phyloP scores from a whole-genome alignment of 495 filamentous ascomycete genomes.

The Jackrogersella minutella region DNA sequence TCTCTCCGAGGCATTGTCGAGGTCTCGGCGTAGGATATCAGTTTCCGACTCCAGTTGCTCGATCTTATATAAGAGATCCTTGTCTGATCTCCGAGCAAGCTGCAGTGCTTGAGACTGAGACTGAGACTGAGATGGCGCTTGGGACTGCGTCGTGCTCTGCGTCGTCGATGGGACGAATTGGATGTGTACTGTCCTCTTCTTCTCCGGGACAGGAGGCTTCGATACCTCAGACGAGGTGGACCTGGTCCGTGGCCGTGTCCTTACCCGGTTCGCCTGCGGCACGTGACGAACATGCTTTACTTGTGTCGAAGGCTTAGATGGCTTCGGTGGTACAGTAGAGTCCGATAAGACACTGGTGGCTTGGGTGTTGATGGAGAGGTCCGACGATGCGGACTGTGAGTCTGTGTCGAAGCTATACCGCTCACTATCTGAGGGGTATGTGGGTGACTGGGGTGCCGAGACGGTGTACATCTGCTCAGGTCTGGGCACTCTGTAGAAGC shows the following conservation, averaged over 20 bases:
- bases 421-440: constrained; percentile 43
- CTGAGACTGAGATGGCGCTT: constrained; percentile 25
- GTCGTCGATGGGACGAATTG: constrained; percentile 38
- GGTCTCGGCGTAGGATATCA: constrained; percentile 47
- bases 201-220: constrained; percentile 41
- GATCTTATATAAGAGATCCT: constrained; percentile 48
- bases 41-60: constrained; percentile 54
- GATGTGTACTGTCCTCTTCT: constrained; percentile 47
- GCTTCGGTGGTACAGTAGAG: constrained; percentile 42
- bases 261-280: constrained; percentile 38
- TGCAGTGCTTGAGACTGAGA: constrained; percentile 37
- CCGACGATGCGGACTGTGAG: constrained; percentile 53
- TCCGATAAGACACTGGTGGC: constrained; percentile 52
- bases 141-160: constrained; percentile 20
- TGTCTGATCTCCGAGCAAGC: constrained; percentile 41
- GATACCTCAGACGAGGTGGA: constrained; percentile 39
- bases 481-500: constrained; percentile 42
- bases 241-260: constrained; percentile 44
- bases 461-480: constrained; percentile 21
- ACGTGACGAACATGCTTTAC: constrained; percentile 46
- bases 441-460: constrained; percentile 39
- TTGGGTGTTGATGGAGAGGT: constrained; percentile 55
- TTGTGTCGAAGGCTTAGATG: constrained; percentile 37
- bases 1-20: constrained; percentile 45
- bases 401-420: constrained; percentile 48